These are phyloP conservation scores for Fagus crenata DNA, from an alignment of 306 rosid species.

Conservation along the genomic window DNA sequence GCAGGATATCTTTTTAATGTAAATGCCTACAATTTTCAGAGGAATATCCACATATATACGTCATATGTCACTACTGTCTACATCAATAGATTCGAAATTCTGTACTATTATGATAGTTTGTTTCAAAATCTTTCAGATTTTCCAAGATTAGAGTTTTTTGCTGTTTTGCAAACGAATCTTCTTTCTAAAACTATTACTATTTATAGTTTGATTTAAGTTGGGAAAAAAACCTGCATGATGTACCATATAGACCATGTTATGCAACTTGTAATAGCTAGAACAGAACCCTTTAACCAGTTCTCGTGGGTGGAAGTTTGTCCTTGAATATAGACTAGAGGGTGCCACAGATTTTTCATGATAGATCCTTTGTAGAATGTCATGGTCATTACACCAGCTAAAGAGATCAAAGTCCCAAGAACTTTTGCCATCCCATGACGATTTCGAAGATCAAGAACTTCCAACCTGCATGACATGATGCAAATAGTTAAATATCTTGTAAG, in stretches of 20 bases:
- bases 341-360: slow-evolving; percentile 47
- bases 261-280: slow-evolving; percentile 68
- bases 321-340: slow-evolving; percentile 51
- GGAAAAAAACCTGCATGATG: slow-evolving; percentile 74
- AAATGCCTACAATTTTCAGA: slow-evolving; percentile 51
- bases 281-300: slow-evolving; percentile 75
- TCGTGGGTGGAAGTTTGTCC: slow-evolving; percentile 42
- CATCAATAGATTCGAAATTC: neutral
- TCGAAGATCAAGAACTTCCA: slow-evolving; percentile 52
- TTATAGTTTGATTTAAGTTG: neutral
- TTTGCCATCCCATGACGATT: slow-evolving; percentile 60
- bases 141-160: neutral
- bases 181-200: neutral
- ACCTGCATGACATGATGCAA: slow-evolving; percentile 35
- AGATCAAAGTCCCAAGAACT: slow-evolving; percentile 62
- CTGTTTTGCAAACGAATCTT: neutral
- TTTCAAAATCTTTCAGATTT: neutral
- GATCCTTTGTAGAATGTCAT: slow-evolving; percentile 87
- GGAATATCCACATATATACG: slow-evolving; percentile 2
- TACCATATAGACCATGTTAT: slow-evolving; percentile 72
- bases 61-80: neutral
- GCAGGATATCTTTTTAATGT: slow-evolving; percentile 85
- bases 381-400: slow-evolving; percentile 69
- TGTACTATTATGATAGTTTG: neutral
- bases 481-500: neutral